phyloP scores from a whole-genome alignment of 2,329 filamentous ascomycete genomes.

The Alternaria dauci region DNA sequence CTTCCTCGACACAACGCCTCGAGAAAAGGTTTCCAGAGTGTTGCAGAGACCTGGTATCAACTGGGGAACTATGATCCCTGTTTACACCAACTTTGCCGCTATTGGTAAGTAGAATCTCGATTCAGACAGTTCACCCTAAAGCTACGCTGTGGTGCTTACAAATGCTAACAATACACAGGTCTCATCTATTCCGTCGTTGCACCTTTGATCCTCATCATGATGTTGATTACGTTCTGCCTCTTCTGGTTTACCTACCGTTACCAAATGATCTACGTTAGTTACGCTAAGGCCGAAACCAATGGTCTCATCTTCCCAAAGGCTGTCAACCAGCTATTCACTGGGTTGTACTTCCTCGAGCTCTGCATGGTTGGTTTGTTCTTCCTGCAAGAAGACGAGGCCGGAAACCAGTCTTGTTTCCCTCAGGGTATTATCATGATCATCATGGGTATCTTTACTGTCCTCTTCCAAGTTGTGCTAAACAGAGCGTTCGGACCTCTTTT shows the following conservation, averaged over 20 bases:
- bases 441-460: constrained; percentile 70
- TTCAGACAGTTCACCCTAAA: not conserved
- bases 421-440: constrained; percentile 90
- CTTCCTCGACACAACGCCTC: constrained; percentile 81
- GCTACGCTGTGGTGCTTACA: not conserved
- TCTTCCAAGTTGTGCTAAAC: constrained; percentile 85
- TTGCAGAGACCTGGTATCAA: constrained; percentile 78
- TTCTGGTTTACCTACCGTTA: constrained; percentile 98
- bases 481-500: constrained; percentile 84
- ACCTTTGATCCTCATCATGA: constrained; percentile 90
- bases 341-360: constrained; percentile 93
- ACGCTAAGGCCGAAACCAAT: constrained; percentile 89
- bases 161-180: constrained; percentile 48
- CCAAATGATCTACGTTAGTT: constrained; percentile 92
- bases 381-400: constrained; percentile 68
- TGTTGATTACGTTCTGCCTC: constrained; percentile 87
- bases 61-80: constrained; percentile 94
- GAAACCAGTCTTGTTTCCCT: constrained; percentile 67
- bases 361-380: constrained; percentile 91
- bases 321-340: constrained; percentile 94
- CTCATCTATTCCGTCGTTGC: constrained; percentile 89
- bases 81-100: constrained; percentile 95
- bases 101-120: constrained; percentile 67
- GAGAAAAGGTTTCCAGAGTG: constrained; percentile 85
- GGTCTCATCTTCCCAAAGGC: constrained; percentile 90